Evolutionary conservation across 1,284 basidiomycete species (phyloP).

Genomic region (Ustilago crameri): DNA sequence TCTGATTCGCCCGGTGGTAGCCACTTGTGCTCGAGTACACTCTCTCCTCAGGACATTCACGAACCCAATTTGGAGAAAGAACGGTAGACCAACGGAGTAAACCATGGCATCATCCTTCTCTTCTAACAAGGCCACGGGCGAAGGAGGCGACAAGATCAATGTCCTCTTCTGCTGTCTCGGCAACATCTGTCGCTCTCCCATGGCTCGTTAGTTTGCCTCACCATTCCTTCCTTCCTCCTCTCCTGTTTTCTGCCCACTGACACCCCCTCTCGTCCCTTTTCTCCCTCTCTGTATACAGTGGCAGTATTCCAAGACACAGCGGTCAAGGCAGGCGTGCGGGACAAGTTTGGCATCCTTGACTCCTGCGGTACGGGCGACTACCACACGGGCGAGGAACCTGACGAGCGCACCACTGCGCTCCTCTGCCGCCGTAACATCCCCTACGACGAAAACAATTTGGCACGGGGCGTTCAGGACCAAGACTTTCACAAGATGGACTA

Average conservation of each 20-base stretch:
- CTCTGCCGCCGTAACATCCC: slow-evolving; percentile 69
- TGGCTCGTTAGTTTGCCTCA: slow-evolving; percentile 57
- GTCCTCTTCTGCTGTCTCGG: slow-evolving; percentile 65
- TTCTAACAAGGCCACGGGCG: background rate
- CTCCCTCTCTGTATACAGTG: slow-evolving; percentile 6
- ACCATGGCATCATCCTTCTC: slow-evolving; percentile 7
- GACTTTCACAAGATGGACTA: slow-evolving; percentile 70
- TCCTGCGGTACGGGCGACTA: slow-evolving; percentile 61
- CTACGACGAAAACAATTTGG: slow-evolving; percentile 63
- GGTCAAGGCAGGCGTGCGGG: slow-evolving; percentile 29
- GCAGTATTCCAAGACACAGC: slow-evolving; percentile 60
- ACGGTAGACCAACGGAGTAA: too few species aligned
- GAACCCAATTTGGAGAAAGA: too few species aligned
- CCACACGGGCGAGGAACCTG: slow-evolving; percentile 62
- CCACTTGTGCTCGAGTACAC: background rate
- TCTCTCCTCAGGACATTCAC: too few species aligned
- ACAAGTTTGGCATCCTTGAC: slow-evolving; percentile 58
- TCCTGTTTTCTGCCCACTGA: background rate
- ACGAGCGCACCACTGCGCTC: slow-evolving; percentile 68
- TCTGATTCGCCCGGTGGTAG: background rate
- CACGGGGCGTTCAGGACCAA: slow-evolving; percentile 65
- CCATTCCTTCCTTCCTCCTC: background rate
- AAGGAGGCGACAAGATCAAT: slow-evolving; percentile 41
- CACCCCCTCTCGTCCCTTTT: background rate
- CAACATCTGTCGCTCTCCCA: slow-evolving; percentile 65